Evolutionary conservation across 2,329 filamentous ascomycete genomes (phyloP), one percentile per base, ranked within the genome.

Genomic region (Berkeleyomyces basicola): DNA sequence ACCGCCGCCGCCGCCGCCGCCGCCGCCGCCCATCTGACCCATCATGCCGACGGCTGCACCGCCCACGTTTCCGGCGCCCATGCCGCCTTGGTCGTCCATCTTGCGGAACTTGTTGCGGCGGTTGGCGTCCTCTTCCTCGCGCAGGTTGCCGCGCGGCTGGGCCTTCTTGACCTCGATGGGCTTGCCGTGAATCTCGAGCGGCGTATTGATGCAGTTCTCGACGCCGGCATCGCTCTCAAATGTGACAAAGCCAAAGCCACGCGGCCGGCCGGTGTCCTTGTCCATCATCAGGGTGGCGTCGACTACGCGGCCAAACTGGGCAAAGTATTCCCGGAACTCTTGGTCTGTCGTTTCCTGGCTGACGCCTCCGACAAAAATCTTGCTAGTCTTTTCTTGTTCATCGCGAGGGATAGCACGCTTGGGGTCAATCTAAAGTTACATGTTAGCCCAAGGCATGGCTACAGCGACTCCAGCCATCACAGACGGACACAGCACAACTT

Each of bases 271-370:
- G 0, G 93, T 99, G 73, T 99, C 93, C 75, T 99, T 99, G 73
- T 99, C 93, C 85, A 99, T 99, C 93, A 99, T 99, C 2, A 99
- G 83, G 0, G 93, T 99, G 1, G 93, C 93, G 74, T 99, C 93
- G 46, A 99, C 86, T 23, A 99, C 93, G 65, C 92, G 86, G 37
- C 93, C 93, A 69, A 97, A 99, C 70, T 96, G 89, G 70, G 88
- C 90, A 76, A 99, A 99, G 75, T 96, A 99, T 65, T 93, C 86
- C 71, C 90, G 90, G 73, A 99, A 99, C 71, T 97, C 90, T 66
- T 91, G 86, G 70, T 99, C 93, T 0, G 90, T 96, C 0, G 92
- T 93, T 70, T 99, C 93, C 75, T 97, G 93, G 73, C 89, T 95
- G 63, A 99, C 93, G 70, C 93, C 93, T 40, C 93, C 93, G 31